Evolutionary conservation across 1,284 basidiomycete genomes (phyloP).

Genomic region (Porogramme epimiltina): DNA sequence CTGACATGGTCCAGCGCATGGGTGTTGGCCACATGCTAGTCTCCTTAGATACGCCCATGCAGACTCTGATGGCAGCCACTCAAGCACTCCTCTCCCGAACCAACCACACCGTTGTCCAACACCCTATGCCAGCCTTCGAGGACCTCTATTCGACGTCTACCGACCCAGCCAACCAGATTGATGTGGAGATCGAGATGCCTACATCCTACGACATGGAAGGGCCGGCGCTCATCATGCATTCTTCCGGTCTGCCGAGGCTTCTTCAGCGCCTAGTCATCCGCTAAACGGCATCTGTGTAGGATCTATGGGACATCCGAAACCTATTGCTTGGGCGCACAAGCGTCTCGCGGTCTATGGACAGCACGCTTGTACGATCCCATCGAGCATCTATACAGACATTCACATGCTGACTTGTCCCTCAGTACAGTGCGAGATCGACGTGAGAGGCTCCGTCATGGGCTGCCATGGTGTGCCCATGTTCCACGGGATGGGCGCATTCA

Average conservation of each 20-base stretch:
- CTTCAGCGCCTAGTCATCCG: neutral
- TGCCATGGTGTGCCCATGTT: conserved; percentile 25
- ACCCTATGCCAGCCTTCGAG: conserved; percentile 18
- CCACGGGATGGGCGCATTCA: conserved; percentile 23
- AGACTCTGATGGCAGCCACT: conserved; percentile 4
- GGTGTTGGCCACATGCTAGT: conserved; percentile 30
- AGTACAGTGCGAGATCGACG: conserved; percentile 9
- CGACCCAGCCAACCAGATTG: conserved; percentile 1
- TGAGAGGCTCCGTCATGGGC: conserved; percentile 5
- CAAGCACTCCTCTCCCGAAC: neutral
- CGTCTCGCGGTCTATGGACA: neutral
- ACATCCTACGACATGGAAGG: conserved; percentile 4
- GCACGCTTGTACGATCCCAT: neutral
- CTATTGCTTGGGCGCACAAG: neutral
- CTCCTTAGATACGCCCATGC: conserved; percentile 24
- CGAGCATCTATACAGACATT: no score
- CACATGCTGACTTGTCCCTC: no score
- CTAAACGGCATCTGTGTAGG: neutral
- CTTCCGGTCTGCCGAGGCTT: conserved; percentile 20
- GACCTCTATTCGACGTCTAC: conserved; percentile 12
- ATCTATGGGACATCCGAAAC: conserved; percentile 5
- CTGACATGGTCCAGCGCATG: conserved; percentile 36
- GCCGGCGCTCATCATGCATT: conserved; percentile 19
- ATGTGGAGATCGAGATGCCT: conserved; percentile 9
- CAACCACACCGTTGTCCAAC: neutral